A percentile compares a stretch with the other conserved stretches of the same genome.
Evolutionary conservation across 768 basidiomycete genomes (phyloP).

Genomic region (Lyophyllum decastes): DNA sequence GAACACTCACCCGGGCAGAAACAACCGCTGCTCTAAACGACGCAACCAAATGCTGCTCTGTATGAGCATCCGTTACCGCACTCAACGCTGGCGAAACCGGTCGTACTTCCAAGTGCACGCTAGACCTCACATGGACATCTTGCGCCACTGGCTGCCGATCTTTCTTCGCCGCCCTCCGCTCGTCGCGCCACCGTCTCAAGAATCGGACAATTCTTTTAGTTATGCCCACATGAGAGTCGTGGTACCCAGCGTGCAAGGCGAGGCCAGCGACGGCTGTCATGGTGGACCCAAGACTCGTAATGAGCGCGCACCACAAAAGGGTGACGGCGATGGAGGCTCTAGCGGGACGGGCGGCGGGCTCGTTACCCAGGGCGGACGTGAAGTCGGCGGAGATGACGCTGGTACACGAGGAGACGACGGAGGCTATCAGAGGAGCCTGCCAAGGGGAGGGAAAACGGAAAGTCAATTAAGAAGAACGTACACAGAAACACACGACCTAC

Average conservation of each 20-base stretch:
- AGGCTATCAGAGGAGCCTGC: slow-evolving; percentile 13
- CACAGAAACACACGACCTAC: neutral
- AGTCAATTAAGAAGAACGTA: neutral
- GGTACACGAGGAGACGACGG: slow-evolving; percentile 7
- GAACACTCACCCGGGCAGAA: slow-evolving; percentile 2
- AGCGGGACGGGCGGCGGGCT: slow-evolving; percentile 5
- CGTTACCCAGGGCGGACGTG: neutral
- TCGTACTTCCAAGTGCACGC: neutral
- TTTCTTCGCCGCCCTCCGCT: neutral
- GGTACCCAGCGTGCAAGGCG: slow-evolving; percentile 10
- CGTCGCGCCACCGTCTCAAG: slow-evolving; percentile 1
- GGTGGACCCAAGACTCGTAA: slow-evolving; percentile 12
- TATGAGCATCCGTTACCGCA: slow-evolving; percentile 4
- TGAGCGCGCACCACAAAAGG: slow-evolving; percentile 10
- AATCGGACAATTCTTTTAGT: slow-evolving; percentile 9
- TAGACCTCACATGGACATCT: neutral
- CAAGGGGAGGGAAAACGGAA: neutral
- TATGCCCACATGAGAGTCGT: slow-evolving; percentile 9
- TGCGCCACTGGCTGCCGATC: neutral
- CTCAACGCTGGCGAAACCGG: neutral
- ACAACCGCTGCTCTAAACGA: slow-evolving; percentile 11
- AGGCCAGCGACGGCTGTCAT: slow-evolving; percentile 13
- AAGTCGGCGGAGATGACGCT: slow-evolving; percentile 10
- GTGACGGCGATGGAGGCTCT: slow-evolving; percentile 5
- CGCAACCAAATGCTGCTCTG: slow-evolving; percentile 1